These are phyloP conservation scores for Pascua guehoae DNA, from an alignment of 1,284 basidiomycete genomes.

Conservation along the genomic window DNA sequence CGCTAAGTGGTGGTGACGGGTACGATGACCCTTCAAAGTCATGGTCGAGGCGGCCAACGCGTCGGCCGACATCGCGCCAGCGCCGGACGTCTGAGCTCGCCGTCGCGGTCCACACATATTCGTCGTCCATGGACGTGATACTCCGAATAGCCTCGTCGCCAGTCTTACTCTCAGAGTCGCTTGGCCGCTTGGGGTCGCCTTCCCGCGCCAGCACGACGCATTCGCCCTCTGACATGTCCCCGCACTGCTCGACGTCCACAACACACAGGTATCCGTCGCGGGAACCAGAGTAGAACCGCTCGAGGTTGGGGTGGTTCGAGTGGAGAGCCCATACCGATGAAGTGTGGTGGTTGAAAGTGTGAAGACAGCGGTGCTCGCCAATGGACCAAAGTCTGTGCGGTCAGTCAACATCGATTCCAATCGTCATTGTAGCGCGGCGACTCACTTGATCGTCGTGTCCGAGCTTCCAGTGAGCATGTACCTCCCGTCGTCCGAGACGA, in stretches of 20 bases:
- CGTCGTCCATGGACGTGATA: constrained; percentile 79
- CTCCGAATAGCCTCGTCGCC: constrained; percentile 72
- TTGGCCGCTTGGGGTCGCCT: constrained; percentile 25
- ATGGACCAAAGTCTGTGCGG: constrained; percentile 87
- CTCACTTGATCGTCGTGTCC: constrained; percentile 62
- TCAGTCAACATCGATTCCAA: not conserved
- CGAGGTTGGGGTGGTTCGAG: constrained; percentile 80
- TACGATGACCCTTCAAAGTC: constrained; percentile 36
- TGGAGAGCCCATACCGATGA: constrained; percentile 93
- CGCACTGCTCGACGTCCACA: constrained; percentile 78
- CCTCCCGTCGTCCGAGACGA: constrained; percentile 82
- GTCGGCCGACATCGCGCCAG: constrained; percentile 62
- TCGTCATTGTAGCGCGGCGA: not conserved
- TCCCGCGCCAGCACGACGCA: constrained; percentile 81
- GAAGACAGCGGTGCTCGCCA: constrained; percentile 79
- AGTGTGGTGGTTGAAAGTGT: constrained; percentile 93
- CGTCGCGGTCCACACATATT: constrained; percentile 85
- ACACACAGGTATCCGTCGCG: constrained; percentile 82
- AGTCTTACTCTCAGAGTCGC: constrained; percentile 39
- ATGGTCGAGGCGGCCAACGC: constrained; percentile 60
- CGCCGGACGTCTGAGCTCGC: constrained; percentile 73
- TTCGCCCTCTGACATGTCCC: constrained; percentile 79
- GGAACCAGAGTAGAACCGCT: constrained; percentile 94
- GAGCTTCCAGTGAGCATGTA: constrained; percentile 87
- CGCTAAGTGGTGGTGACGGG: constrained; percentile 5